Conservation (phyloP, 768 basidiomycete species). For the Leccinum longicurvipes region DNA sequence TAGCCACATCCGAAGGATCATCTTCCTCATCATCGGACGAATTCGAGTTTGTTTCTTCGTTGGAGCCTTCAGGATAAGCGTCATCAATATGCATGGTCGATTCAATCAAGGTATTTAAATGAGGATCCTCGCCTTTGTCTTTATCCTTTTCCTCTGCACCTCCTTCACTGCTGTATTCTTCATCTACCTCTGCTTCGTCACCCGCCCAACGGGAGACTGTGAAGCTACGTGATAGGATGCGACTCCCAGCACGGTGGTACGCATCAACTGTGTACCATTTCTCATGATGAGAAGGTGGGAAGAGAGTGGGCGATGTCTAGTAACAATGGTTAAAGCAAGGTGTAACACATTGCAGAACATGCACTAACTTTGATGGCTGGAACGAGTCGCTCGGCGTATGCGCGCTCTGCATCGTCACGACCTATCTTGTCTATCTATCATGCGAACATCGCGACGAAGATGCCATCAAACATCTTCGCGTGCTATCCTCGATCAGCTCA, state of each 20-base stretch:
- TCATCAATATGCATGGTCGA: slow-evolving; percentile 34
- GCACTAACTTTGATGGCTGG: slow-evolving; percentile 65
- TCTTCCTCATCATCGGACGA: slow-evolving; percentile 45
- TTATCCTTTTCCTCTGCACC: slow-evolving; percentile 36
- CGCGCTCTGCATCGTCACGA: slow-evolving; percentile 72
- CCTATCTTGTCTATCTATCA: slow-evolving; percentile 74
- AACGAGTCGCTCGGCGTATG: slow-evolving; percentile 62
- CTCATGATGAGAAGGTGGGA: slow-evolving; percentile 45
- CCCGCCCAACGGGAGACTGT: slow-evolving; percentile 63
- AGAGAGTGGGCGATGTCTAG: slow-evolving; percentile 73
- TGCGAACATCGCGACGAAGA: not conserved
- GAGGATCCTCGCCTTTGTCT: slow-evolving; percentile 33
- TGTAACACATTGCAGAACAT: not conserved
- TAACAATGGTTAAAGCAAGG: not conserved
- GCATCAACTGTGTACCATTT: slow-evolving; percentile 62
- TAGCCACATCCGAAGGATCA: slow-evolving; percentile 65
- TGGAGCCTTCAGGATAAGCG: slow-evolving; percentile 2
- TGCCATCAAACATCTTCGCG: not conserved
- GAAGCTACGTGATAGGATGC: slow-evolving; percentile 92
- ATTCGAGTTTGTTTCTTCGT: slow-evolving; percentile 39
- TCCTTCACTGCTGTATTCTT: slow-evolving; percentile 12
- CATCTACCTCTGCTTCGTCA: slow-evolving; percentile 21
- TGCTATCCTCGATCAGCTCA: not conserved
- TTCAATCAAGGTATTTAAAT: slow-evolving; percentile 11
- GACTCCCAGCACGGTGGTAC: slow-evolving; percentile 88